These are phyloP conservation scores for Peronospora destructor DNA, from an alignment of 352 stramenopile species.

Conservation along the genomic window DNA sequence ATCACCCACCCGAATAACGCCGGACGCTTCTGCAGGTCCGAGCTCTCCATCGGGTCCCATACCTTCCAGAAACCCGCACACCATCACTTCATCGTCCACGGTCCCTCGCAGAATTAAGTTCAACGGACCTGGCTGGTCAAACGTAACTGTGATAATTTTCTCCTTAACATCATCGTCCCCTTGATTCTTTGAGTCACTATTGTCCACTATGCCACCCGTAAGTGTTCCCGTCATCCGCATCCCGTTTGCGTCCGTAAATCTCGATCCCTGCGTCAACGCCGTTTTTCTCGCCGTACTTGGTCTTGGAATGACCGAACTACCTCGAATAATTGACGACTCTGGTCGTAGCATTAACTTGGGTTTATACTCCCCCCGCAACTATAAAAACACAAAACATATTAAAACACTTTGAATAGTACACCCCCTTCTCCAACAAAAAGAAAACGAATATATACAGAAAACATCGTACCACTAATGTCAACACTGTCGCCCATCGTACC, in stretches of 20 bases:
- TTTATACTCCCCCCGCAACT: slow-evolving; percentile 83
- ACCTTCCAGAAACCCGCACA: slow-evolving; percentile 68
- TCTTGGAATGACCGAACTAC: slow-evolving; percentile 72
- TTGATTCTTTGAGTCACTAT: slow-evolving; percentile 42
- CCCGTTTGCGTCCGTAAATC: slow-evolving; percentile 75
- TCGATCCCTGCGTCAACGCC: slow-evolving; percentile 50
- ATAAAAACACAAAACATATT: not conserved
- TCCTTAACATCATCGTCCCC: slow-evolving; percentile 73
- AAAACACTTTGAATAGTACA: not conserved
- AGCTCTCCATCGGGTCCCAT: slow-evolving; percentile 22
- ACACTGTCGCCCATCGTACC: slow-evolving; percentile 82
- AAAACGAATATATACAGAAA: not conserved
- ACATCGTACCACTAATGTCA: slow-evolving; percentile 68
- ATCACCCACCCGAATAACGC: slow-evolving; percentile 74
- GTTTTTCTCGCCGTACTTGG: slow-evolving; percentile 66
- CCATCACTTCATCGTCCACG: slow-evolving; percentile 85
- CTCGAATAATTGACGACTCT: slow-evolving; percentile 83
- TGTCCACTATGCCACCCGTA: slow-evolving; percentile 21
- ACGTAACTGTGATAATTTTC: slow-evolving; percentile 85
- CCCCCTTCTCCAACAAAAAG: not conserved
- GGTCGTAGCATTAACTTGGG: slow-evolving; percentile 84
- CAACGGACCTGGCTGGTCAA: slow-evolving; percentile 66
- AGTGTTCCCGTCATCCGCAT: slow-evolving; percentile 65
- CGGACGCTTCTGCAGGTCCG: slow-evolving; percentile 55
- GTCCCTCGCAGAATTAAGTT: slow-evolving; percentile 73